Evolutionary conservation across 2,329 filamentous ascomycete genomes (phyloP), one percentile per base, ranked within the genome.

Genomic region (Trichoderma atrobrunneum): DNA sequence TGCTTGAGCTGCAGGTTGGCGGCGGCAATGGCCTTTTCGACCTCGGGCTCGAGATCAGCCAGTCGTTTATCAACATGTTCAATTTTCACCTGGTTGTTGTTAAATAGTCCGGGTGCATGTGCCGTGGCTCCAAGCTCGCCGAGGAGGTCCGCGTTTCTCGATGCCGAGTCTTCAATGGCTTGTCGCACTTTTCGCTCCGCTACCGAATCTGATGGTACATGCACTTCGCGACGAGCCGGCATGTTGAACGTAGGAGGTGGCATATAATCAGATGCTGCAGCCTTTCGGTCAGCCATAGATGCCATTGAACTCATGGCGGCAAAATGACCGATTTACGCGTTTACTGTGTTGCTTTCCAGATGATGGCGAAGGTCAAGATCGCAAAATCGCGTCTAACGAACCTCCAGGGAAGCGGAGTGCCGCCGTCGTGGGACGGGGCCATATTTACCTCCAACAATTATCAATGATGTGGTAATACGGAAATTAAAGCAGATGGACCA

Each of bases 151-250:
- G 70, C 51, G 26, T 72, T 66, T 32, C 36, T 63, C 21, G 70
- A 67, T 24, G 70, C 72, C 14, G 72, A 43, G 7, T 18, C 34
- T 34, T 70, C 66, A 85, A 85, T 1, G 80, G 76, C 30, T 78
- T 76, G 62, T 36, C 70, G 70, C 16, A 72, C 70, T 56, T 24
- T 60, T 34, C 70, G 62, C 16, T 72, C 70, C 3, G 70, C 70
- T 11, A 21, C 51, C 11, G 70, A 43, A 62, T 72, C 63, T 24
- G 61, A 59, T 26, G 63, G 56, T 11, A 24, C 10, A 48, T 32
- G 34, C 12, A 18, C 21, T 51, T 54, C 43, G 26, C 4, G 51
- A 7, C 8, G 56, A 54, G 39, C 51, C 39, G 66, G 36, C 59
- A 57, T 54, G 43, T 64, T 63, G 68, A 30, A 26, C 11, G 48